Percentiles rank a stretch among this genome's conserved stretches.
Conservation (phyloP, 2,329 filamentous ascomycete genomes). For the Grosmannia clavigera region DNA sequence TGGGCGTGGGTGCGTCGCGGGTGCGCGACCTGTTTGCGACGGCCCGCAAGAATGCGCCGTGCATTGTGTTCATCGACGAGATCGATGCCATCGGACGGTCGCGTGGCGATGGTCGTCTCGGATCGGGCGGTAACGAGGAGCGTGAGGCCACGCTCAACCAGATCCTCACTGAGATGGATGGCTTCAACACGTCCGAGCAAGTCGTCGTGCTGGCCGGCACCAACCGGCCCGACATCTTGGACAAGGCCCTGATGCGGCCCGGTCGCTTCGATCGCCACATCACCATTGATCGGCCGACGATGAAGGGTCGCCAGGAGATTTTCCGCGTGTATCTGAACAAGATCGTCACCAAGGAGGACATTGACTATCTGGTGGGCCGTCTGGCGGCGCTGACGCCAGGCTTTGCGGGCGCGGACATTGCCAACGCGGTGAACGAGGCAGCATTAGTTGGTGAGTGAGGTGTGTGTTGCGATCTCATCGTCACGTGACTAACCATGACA, state of each 20-base stretch:
- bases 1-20: conserved; percentile 91
- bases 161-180: conserved; percentile 98
- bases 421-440: conserved; percentile 96
- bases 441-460: conserved; percentile 71
- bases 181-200: conserved; percentile 93
- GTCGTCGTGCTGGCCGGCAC: conserved; percentile 95
- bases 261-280: conserved; percentile 97
- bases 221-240: conserved; percentile 86
- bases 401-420: conserved; percentile 95
- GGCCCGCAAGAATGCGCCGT: conserved; percentile 89
- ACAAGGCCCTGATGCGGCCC: conserved; percentile 91
- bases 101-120: conserved; percentile 60
- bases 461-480: background rate
- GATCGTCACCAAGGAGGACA: conserved; percentile 84
- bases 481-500: conserved; percentile 33
- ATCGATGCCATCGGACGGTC: conserved; percentile 96
- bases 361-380: conserved; percentile 77
- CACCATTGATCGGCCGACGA: conserved; percentile 84
- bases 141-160: conserved; percentile 95
- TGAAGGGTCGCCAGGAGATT: conserved; percentile 93
- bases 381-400: conserved; percentile 87
- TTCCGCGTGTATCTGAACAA: conserved; percentile 91
- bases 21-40: conserved; percentile 91
- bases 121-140: conserved; percentile 87
- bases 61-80: conserved; percentile 99